A percentile compares a stretch with the other conserved stretches of the same genome.
Evolutionary conservation across 768 basidiomycete genomes (phyloP).

Genomic region (Imleria badia): DNA sequence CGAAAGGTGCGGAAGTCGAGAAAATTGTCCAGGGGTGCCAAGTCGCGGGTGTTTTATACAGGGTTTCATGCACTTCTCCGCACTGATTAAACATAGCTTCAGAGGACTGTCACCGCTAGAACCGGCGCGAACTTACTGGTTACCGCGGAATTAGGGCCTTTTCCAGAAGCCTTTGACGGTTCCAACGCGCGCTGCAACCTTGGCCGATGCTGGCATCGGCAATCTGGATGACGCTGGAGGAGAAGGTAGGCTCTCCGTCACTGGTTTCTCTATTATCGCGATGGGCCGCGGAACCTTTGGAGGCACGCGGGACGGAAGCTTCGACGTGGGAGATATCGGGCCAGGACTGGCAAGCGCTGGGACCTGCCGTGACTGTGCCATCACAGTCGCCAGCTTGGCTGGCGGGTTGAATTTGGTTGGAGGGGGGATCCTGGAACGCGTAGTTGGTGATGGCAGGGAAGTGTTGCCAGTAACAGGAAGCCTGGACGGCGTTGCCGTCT

Average conservation of each 20-base stretch:
- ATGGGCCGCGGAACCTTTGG: constrained; percentile 11
- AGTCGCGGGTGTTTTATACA: constrained; percentile 7
- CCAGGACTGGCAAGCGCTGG: background rate
- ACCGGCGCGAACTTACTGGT: constrained; percentile 7
- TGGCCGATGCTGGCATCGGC: constrained; percentile 27
- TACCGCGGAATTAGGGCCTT: constrained; percentile 13
- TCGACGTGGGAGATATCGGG: constrained; percentile 15
- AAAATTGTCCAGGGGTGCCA: background rate
- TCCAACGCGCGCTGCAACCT: constrained; percentile 18
- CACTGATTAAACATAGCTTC: background rate
- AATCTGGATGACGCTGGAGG: constrained; percentile 13
- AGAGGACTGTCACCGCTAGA: background rate
- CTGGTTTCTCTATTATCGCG: constrained; percentile 4
- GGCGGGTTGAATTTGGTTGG: constrained; percentile 31
- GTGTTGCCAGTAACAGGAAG: constrained; percentile 9
- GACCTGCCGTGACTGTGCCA: constrained; percentile 21
- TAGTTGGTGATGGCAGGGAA: constrained; percentile 4
- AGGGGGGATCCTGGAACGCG: constrained; percentile 21
- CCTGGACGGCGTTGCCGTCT: constrained; percentile 8
- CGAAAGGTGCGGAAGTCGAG: background rate
- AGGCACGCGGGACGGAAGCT: constrained; percentile 16
- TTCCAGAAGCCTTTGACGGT: constrained; percentile 36
- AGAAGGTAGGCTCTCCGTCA: background rate
- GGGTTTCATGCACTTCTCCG: constrained; percentile 1
- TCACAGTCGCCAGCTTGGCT: constrained; percentile 29